These are phyloP conservation scores for Uronychia binucleata DNA, from an alignment of 73 alveolate species.

Conservation along the genomic window DNA sequence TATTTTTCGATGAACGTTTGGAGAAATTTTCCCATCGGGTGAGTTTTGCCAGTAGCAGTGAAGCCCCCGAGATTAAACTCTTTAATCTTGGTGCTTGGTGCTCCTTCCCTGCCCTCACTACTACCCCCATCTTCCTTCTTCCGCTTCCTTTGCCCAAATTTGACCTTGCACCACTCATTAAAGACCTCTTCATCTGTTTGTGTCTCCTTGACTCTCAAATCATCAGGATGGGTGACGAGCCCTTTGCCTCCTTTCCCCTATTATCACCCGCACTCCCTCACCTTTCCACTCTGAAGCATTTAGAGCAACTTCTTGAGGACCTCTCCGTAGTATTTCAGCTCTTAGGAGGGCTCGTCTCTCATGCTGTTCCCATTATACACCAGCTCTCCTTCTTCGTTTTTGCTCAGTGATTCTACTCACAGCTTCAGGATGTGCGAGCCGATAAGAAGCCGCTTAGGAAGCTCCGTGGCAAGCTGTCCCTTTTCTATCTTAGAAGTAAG, in stretches of 20 bases:
- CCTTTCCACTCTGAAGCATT: neutral
- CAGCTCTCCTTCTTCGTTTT: neutral
- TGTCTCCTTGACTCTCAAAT: neutral
- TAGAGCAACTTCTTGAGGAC: neutral
- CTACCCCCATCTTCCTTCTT: neutral
- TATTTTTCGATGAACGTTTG: constrained; percentile 34
- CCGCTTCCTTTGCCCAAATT: neutral
- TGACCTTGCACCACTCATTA: neutral
- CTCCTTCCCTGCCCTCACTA: neutral
- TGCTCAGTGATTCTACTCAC: neutral
- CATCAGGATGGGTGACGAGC: neutral
- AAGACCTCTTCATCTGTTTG: neutral
- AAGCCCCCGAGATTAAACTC: neutral
- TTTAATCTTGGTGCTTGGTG: neutral
- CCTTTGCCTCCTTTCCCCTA: neutral
- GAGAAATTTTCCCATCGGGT: constrained; percentile 29
- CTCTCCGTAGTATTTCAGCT: neutral
- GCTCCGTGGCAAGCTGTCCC: neutral
- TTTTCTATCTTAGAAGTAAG: neutral
- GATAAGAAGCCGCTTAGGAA: neutral
- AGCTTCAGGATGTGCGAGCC: neutral
- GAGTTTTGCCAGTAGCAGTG: neutral
- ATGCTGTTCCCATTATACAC: neutral
- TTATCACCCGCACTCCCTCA: too few species aligned
- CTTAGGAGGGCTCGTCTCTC: neutral